phyloP scores from a whole-genome alignment of 306 rosid genomes.

The Quercus alba region DNA sequence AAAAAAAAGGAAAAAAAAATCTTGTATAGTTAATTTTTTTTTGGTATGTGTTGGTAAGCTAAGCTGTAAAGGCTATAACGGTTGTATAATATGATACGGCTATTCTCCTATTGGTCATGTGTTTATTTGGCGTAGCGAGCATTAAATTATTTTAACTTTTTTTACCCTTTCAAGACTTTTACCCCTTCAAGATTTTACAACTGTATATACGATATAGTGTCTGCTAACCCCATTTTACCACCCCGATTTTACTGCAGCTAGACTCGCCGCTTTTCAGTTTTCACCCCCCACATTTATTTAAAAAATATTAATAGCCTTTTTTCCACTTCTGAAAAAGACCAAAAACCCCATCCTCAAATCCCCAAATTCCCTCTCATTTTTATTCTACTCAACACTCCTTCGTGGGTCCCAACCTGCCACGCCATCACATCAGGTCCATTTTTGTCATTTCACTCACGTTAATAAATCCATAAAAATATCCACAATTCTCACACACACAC shows the following conservation, averaged over 20 bases:
- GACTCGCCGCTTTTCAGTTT: neutral
- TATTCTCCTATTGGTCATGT: too few relatives aligned
- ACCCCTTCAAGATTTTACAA: neutral
- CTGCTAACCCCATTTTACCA: neutral
- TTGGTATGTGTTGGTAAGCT: too few relatives aligned
- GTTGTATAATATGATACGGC: too few relatives aligned
- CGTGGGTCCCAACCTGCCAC: too few relatives aligned
- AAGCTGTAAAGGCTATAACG: too few relatives aligned
- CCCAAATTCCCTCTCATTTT: neutral
- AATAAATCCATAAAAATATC: conserved; percentile 10
- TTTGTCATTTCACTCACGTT: conserved; percentile 2
- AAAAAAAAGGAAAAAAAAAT: too few relatives aligned
- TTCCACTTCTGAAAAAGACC: neutral
- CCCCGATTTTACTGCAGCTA: neutral
- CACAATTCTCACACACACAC: neutral
- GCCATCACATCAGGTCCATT: neutral
- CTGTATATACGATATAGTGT: neutral
- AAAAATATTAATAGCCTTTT: too few relatives aligned
- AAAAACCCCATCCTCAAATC: neutral
- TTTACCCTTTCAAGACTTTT: neutral
- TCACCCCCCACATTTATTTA: neutral
- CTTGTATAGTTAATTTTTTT: too few relatives aligned
- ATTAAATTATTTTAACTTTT: too few relatives aligned
- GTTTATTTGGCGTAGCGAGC: too few relatives aligned
- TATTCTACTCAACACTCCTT: too few relatives aligned